Base-by-base conservation (phyloP, 1,284 basidiomycete genomes). In the Sanghuangporus baumii region DNA sequence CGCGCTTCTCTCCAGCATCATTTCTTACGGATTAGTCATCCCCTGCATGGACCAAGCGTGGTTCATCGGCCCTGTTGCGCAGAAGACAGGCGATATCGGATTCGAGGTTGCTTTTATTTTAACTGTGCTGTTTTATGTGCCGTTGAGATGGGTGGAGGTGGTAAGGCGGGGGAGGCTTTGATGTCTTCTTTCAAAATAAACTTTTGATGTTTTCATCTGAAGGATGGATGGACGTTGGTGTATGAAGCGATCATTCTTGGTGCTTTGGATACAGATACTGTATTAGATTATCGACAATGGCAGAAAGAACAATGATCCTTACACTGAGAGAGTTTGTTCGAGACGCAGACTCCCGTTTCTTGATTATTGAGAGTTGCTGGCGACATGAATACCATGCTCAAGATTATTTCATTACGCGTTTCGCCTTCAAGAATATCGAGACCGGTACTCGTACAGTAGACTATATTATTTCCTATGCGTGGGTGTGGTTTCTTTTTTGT, bases 1-100 rank as follows among this genome's bases (percentile, higher is more conserved):
- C 3, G 88, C 87, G 18, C 62, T 91, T 6, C 72, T 71, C 0
- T 83, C 89, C 7, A 76, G 75, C 20, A 56, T 81, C 0, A 67
- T 79, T 41, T 78, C 81, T 2, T 84, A 86, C 65, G 81, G 74
- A 26, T 75, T 89, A 16, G 75, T 88, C n/a, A 75, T 91, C 20
- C 87, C 86, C 16, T 82, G 78, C 66, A 91, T 91, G 83, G 74
- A 82, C 61, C 88, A 91, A 71, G 81, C 81, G 7, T 91, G 88
- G 89, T 91, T 83, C 68, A 74, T 78, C 0, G 89, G 89, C 1
- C 89, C 89, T 2, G 83, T 91, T 50, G 89, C 84, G n/a, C 69
- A 75, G 63, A 77, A 62, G n/a, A 80, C 88, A 16, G 89, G 89
- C 0, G 89, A 91, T 72, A 84, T 91, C 64, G 89, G 88, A n/a